These are phyloP conservation scores for Botrytis porri DNA, from an alignment of 2,329 filamentous ascomycete genomes.

Conservation along the genomic window DNA sequence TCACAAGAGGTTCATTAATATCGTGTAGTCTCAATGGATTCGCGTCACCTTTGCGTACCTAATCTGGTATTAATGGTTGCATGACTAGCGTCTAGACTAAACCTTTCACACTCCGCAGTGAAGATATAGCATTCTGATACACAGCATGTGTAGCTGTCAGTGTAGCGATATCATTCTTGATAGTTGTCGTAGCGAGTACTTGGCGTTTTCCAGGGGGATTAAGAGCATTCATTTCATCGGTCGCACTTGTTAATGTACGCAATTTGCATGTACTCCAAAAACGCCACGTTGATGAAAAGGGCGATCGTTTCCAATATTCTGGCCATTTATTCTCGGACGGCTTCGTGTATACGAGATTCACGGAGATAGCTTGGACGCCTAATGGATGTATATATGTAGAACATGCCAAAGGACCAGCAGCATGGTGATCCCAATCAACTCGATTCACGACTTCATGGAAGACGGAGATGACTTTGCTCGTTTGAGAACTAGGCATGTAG, in stretches of 20 bases:
- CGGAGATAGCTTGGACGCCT: conserved; percentile 38
- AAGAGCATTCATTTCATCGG: conserved; percentile 38
- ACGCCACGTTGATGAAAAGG: conserved; percentile 37
- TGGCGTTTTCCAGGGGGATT: conserved; percentile 39
- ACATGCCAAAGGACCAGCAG: conserved; percentile 34
- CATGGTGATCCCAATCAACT: conserved; percentile 25
- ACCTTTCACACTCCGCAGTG: conserved; percentile 34
- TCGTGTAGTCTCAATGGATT: conserved; percentile 35
- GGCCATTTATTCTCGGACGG: conserved; percentile 35
- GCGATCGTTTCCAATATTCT: conserved; percentile 36
- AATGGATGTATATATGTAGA: conserved; percentile 33
- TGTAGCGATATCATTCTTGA: conserved; percentile 39
- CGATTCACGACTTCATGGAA: conserved; percentile 31
- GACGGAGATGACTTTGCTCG: conserved; percentile 29
- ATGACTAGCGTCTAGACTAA: conserved; percentile 39
- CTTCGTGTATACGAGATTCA: conserved; percentile 36
- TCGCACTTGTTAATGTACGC: conserved; percentile 37
- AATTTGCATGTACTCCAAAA: conserved; percentile 40
- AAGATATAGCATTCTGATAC: conserved; percentile 34
- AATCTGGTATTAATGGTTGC: conserved; percentile 36
- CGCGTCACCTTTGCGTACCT: conserved; percentile 31
- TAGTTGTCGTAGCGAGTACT: conserved; percentile 39
- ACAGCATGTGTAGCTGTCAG: conserved; percentile 34
- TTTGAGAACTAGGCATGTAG: conserved; percentile 32
- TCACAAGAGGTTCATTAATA: conserved; percentile 35